These are phyloP conservation scores for Orbilia brochopaga DNA, from an alignment of 2,329 filamentous ascomycete genomes.

Conservation along the genomic window DNA sequence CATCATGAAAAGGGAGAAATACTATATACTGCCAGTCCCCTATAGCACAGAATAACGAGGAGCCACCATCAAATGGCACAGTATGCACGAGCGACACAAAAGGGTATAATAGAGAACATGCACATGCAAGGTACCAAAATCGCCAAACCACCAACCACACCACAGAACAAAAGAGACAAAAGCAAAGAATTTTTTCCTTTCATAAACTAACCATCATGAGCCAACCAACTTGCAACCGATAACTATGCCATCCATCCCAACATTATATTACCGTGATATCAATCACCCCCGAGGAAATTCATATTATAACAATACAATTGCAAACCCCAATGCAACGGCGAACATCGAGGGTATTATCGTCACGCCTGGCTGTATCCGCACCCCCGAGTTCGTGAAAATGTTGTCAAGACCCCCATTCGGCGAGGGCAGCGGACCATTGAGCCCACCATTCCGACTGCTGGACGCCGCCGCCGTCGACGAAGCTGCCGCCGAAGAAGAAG, in stretches of 20 bases:
- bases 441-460: background rate
- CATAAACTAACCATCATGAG: background rate
- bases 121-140: too few species aligned
- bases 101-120: too few species aligned
- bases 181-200: conserved; percentile 9
- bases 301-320: conserved; percentile 17
- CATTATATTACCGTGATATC: conserved; percentile 6
- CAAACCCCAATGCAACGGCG: conserved; percentile 17
- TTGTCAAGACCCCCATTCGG: conserved; percentile 43
- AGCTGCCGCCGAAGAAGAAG: conserved; percentile 2
- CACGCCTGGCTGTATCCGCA: background rate
- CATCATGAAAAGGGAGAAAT: too few species aligned
- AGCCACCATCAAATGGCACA: too few species aligned
- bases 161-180: background rate
- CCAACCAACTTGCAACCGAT: background rate
- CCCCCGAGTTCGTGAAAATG: conserved; percentile 34
- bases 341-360: conserved; percentile 2
- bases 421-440: conserved; percentile 29
- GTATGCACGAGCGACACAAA: too few species aligned
- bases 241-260: background rate
- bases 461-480: conserved; percentile 12
- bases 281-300: background rate
- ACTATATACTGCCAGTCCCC: too few species aligned
- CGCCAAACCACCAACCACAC: too few species aligned
- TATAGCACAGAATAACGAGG: too few species aligned